Evolutionary conservation across 2,329 filamentous ascomycete species (phyloP), one percentile per base, ranked within the genome.

Genomic region (Graphilbum ipis-grandicollis): DNA sequence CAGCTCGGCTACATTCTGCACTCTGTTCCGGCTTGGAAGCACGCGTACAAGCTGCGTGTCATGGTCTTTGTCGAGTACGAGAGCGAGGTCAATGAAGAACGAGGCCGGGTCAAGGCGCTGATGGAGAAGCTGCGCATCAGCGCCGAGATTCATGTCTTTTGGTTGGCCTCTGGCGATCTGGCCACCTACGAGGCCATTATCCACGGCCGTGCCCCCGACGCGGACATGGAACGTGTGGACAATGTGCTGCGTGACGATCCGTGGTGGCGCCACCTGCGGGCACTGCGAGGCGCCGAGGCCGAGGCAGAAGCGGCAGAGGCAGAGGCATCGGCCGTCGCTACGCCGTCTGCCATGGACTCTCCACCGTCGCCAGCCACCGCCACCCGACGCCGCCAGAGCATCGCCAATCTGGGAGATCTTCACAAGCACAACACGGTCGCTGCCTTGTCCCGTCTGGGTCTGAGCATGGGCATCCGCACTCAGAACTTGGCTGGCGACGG

Each of bases 61-160:
- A 71, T 79, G 37, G 83, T 92, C 0, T 93, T 93, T 52, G 84
- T 93, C 17, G 84, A 93, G 50, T 92, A 92, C 46, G 82, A 90
- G 51, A 73, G 65, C 19, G 84, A 93, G 46, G 76, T 93, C 1
- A 71, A 79, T 29, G 80, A 92, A 53, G 84, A 93, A 53, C 63
- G 71, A 26, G 69, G 67, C 2, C 65, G 83, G 39, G 77, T 92
- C 14, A 71, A 71, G 41, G 71, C 77, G 1, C 61, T 93, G 2
- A 62, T 93, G 1, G 79, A 82, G 18, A 92, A 88, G 51, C 56
- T 93, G 9, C 67, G 84, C 14, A 93, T 93, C 34, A 71, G 85
- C 42, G 84, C 83, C 3, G 65, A 83, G 43, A 71, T 92, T 0
- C 56, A 79, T 13, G 84, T 92, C 1, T 85, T 86, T 48, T 90